A percentile compares a stretch with the other conserved stretches of the same genome.
Evolutionary conservation across 2,329 filamentous ascomycete genomes (phyloP).

Genomic region (Pseudocercospora fuligena): DNA sequence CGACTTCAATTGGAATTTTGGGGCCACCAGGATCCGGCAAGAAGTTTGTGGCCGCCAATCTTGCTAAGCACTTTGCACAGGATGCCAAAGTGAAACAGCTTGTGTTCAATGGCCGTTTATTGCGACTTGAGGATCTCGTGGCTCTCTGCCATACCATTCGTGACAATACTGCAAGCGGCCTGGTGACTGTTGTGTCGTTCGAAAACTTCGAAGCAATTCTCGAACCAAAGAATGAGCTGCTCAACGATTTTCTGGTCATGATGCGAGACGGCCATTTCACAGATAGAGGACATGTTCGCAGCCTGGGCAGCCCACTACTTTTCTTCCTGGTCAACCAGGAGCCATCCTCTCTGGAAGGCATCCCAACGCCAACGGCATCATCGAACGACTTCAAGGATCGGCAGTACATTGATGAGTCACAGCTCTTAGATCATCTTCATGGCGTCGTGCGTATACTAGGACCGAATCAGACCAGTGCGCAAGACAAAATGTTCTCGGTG

Average conservation of each 20-base stretch:
- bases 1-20: slow-evolving; percentile 40
- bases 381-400: slow-evolving; percentile 30
- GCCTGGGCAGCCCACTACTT: slow-evolving; percentile 37
- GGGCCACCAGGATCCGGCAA: slow-evolving; percentile 41
- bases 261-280: slow-evolving; percentile 40
- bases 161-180: slow-evolving; percentile 35
- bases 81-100: slow-evolving; percentile 33
- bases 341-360: slow-evolving; percentile 27
- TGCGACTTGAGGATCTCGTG: slow-evolving; percentile 36
- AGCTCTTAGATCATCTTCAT: slow-evolving; percentile 40
- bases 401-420: slow-evolving; percentile 33
- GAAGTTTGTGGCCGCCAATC: slow-evolving; percentile 40
- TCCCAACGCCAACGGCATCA: slow-evolving; percentile 33
- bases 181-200: slow-evolving; percentile 37
- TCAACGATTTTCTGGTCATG: slow-evolving; percentile 38
- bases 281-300: slow-evolving; percentile 36
- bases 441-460: slow-evolving; percentile 39
- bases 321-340: slow-evolving; percentile 42
- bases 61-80: slow-evolving; percentile 34
- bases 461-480: slow-evolving; percentile 35
- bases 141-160: slow-evolving; percentile 40
- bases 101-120: slow-evolving; percentile 36
- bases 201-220: slow-evolving; percentile 41
- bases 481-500: slow-evolving; percentile 39
- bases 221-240: slow-evolving; percentile 32